Conservation (phyloP, 495 filamentous ascomycete genomes). For the Xeromyces bisporus region DNA sequence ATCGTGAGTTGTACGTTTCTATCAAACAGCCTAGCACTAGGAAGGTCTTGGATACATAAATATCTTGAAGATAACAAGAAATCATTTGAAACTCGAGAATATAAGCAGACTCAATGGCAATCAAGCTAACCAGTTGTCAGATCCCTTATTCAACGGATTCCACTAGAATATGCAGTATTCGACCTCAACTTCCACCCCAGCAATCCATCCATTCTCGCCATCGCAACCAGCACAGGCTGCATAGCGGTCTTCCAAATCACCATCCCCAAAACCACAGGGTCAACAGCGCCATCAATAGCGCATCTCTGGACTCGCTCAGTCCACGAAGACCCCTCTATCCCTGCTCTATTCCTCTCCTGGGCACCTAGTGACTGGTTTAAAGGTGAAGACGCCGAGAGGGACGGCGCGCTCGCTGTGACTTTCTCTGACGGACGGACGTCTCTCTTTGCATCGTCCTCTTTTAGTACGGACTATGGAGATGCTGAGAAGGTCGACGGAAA, state of each 20-base stretch:
- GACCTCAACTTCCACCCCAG: constrained; percentile 68
- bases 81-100: too few species aligned
- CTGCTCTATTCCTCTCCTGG: constrained; percentile 61
- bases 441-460: constrained; percentile 25
- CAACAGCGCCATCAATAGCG: constrained; percentile 8
- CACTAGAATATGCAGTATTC: constrained; percentile 54
- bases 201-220: constrained; percentile 38
- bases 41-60: not conserved
- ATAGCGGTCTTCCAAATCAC: constrained; percentile 40
- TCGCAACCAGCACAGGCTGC: constrained; percentile 55
- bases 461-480: constrained; percentile 4
- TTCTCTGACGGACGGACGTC: constrained; percentile 46
- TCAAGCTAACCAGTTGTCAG: constrained; percentile 7
- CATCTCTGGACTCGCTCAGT: constrained; percentile 21
- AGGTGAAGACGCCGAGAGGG: constrained; percentile 19
- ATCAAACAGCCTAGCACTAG: not conserved
- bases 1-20: constrained; percentile 31
- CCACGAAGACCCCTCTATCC: constrained; percentile 31
- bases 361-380: constrained; percentile 34
- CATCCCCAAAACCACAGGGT: constrained; percentile 6
- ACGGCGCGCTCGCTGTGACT: constrained; percentile 45
- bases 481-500: too few species aligned
- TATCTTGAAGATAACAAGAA: not conserved
- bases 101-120: not conserved
- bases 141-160: constrained; percentile 25